Percentiles rank a stretch among this genome's conserved stretches.
Evolutionary conservation across 306 rosid species (phyloP).

Genomic region (Citrullus mucosospermus): DNA sequence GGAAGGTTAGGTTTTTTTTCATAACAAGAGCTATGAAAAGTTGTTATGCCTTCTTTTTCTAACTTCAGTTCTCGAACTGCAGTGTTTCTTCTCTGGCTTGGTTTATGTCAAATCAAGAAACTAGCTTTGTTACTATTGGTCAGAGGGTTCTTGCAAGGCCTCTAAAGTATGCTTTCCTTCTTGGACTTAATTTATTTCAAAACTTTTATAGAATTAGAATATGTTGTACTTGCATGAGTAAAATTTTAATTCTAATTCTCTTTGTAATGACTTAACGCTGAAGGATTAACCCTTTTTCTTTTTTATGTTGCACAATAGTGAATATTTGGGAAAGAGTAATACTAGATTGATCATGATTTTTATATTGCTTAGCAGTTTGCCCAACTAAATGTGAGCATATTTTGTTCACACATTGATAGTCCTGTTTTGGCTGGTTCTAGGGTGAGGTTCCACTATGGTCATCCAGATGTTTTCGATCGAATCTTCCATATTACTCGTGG

Average conservation of each 20-base stretch:
- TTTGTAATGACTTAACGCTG: not conserved
- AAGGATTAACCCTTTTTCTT: not conserved
- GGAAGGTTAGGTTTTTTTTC: conserved; percentile 56
- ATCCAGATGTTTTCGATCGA: conserved; percentile 96
- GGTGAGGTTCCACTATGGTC: conserved; percentile 98
- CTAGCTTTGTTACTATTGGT: conserved; percentile 89
- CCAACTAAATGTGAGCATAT: not conserved
- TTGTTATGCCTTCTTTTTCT: not conserved
- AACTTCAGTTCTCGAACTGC: conserved; percentile 12
- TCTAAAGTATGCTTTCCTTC: conserved; percentile 54
- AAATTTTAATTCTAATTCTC: not conserved
- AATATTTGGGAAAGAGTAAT: not conserved
- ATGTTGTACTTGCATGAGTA: not conserved
- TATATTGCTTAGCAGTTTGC: not conserved
- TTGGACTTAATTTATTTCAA: conserved; percentile 2
- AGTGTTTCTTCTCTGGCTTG: conserved; percentile 99
- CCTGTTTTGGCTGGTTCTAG: conserved; percentile 31
- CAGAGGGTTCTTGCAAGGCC: conserved; percentile 99
- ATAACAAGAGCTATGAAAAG: conserved; percentile 1
- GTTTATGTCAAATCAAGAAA: conserved; percentile 99
- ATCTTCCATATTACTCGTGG: conserved; percentile 97
- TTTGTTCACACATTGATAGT: not conserved
- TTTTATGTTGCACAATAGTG: not conserved
- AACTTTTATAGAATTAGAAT: too few species aligned
- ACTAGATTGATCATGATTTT: not conserved